Evolutionary conservation across 2,329 filamentous ascomycete species (phyloP).

Genomic region (Teratosphaeria epicoccoides): DNA sequence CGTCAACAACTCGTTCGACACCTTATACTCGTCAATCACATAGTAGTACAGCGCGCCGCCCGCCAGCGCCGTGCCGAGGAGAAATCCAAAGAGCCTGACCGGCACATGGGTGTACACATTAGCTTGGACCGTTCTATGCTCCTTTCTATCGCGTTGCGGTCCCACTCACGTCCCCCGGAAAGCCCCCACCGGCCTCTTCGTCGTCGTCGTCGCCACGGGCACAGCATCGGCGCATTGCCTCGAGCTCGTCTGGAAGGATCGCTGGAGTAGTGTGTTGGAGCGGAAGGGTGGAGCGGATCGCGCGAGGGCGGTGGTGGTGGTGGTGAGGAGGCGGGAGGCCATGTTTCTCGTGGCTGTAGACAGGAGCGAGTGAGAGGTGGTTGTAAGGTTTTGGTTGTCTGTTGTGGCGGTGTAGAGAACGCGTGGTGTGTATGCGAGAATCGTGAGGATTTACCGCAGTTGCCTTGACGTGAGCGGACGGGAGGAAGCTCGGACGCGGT

Average conservation of each 20-base stretch:
- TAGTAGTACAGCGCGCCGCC: conserved; percentile 84
- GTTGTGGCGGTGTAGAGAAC: not conserved
- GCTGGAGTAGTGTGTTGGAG: conserved; percentile 9
- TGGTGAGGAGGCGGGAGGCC: conserved; percentile 19
- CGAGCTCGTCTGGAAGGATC: conserved; percentile 31
- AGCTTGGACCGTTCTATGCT: conserved; percentile 2
- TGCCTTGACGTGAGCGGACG: not conserved
- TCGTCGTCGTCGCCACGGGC: conserved; percentile 34
- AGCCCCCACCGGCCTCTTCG: conserved; percentile 58
- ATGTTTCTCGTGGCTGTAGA: not conserved
- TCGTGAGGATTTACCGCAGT: not conserved
- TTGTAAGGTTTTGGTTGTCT: not conserved
- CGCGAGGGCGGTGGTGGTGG: conserved; percentile 7
- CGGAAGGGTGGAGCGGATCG: conserved; percentile 9
- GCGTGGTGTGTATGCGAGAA: not conserved
- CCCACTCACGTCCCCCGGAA: conserved; percentile 59
- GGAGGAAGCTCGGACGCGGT: not conserved
- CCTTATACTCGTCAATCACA: conserved; percentile 83
- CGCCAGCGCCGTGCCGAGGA: conserved; percentile 69
- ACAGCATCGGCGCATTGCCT: conserved; percentile 7
- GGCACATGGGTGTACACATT: not conserved
- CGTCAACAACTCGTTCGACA: conserved; percentile 83
- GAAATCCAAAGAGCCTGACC: conserved; percentile 75
- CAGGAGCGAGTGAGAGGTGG: no score
- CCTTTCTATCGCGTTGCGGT: not conserved